These are phyloP conservation scores for Mycogone perniciosa DNA, from an alignment of 2,329 filamentous ascomycete species.

Conservation along the genomic window DNA sequence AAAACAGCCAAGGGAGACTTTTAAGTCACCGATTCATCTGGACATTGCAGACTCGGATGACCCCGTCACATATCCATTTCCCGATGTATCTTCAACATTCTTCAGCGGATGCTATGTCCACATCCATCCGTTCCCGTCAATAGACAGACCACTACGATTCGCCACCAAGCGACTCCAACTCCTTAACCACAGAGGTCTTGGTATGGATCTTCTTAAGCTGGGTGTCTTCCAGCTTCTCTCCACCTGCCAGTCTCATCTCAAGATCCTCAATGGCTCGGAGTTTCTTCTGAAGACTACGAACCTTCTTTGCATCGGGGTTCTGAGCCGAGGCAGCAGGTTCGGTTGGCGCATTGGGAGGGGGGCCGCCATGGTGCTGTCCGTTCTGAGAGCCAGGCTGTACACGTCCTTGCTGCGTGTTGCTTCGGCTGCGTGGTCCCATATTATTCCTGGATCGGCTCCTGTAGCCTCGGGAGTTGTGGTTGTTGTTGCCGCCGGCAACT, in stretches of 20 bases:
- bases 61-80: no score
- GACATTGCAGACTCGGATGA: no score
- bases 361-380: slow-evolving; percentile 5
- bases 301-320: slow-evolving; percentile 86
- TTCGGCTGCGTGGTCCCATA: slow-evolving; percentile 45
- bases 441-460: slow-evolving; percentile 53
- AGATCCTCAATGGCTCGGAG: slow-evolving; percentile 95
- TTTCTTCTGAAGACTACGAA: slow-evolving; percentile 91
- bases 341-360: slow-evolving; percentile 10
- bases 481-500: slow-evolving; percentile 26
- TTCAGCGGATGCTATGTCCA: no score
- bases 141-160: slow-evolving; percentile 17
- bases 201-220: slow-evolving; percentile 98
- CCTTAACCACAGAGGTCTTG: slow-evolving; percentile 75
- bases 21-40: no score
- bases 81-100: no score
- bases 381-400: slow-evolving; percentile 17
- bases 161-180: slow-evolving; percentile 57
- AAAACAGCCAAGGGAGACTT: no score
- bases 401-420: slow-evolving; percentile 41
- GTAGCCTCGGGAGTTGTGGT: slow-evolving; percentile 37
- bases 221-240: slow-evolving; percentile 96
- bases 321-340: slow-evolving; percentile 33
- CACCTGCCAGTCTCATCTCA: slow-evolving; percentile 90
- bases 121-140: no score